Conservation (phyloP, 1,284 basidiomycete genomes). For the Mycena sp. region DNA sequence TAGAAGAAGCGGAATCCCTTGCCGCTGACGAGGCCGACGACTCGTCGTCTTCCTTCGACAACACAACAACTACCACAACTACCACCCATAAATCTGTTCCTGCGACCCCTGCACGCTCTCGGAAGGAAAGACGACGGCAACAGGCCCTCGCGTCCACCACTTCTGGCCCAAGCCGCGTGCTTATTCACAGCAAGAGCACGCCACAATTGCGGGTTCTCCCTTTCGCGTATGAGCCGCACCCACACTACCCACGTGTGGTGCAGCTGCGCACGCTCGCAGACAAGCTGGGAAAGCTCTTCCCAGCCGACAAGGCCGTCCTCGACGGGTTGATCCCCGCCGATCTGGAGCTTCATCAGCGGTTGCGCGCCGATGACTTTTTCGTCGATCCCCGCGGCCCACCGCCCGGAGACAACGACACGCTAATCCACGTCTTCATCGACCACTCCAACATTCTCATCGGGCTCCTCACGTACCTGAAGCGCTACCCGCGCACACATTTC, state of each 20-base stretch:
- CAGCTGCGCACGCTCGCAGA: conserved; percentile 63
- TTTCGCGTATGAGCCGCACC: conserved; percentile 40
- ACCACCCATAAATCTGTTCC: conserved; percentile 27
- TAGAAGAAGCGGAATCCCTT: conserved; percentile 26
- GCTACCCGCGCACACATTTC: conserved; percentile 48
- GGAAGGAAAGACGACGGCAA: conserved; percentile 26
- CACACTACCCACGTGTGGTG: conserved; percentile 59
- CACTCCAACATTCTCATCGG: conserved; percentile 90
- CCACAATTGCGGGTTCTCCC: conserved; percentile 46
- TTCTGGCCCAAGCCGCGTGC: conserved; percentile 17
- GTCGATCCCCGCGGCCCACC: conserved; percentile 57
- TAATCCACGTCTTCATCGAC: conserved; percentile 88
- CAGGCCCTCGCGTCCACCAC: conserved; percentile 20
- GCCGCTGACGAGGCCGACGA: conserved; percentile 32
- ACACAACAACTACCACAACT: conserved; percentile 28
- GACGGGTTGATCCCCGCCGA: conserved; percentile 48
- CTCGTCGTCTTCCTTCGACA: conserved; percentile 38
- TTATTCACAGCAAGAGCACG: conserved; percentile 51
- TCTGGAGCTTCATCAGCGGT: conserved; percentile 20
- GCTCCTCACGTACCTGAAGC: conserved; percentile 70
- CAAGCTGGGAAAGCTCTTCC: conserved; percentile 66
- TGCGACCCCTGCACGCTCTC: conserved; percentile 33
- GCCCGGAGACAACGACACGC: conserved; percentile 57
- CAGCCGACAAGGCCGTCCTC: conserved; percentile 59
- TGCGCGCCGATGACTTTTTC: conserved; percentile 42